Percentiles rank a stretch among this genome's conserved stretches.
These are phyloP conservation scores for Aphanomyces stellatus DNA, from an alignment of 352 stramenopile genomes.

Conservation along the genomic window DNA sequence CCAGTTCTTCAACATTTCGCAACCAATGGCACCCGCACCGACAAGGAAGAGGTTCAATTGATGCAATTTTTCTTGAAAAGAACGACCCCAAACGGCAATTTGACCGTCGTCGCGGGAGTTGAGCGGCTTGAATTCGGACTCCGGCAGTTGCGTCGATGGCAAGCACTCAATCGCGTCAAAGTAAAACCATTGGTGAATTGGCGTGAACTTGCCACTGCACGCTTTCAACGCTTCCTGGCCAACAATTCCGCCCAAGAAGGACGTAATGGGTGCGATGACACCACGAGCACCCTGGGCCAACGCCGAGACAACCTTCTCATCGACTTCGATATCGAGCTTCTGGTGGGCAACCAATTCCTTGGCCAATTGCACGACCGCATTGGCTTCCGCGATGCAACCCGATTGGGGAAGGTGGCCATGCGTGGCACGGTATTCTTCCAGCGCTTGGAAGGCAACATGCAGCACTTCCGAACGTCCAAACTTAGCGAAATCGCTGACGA, in stretches of 20 bases:
- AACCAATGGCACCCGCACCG: constrained; percentile 98
- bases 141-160: constrained; percentile 49
- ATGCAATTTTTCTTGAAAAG: constrained; percentile 73
- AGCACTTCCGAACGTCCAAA: constrained; percentile 87
- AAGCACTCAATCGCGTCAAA: constrained; percentile 97
- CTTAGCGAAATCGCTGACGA: constrained; percentile 98
- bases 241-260: constrained; percentile 95
- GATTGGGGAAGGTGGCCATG: constrained; percentile 76
- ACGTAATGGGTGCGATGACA: constrained; percentile 94
- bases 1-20: constrained; percentile 99
- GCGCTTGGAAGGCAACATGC: constrained; percentile 83
- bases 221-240: constrained; percentile 98
- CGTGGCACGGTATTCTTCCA: constrained; percentile 82
- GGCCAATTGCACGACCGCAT: constrained; percentile 80
- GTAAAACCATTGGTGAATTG: constrained; percentile 99
- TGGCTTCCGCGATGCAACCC: constrained; percentile 72
- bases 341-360: constrained; percentile 65
- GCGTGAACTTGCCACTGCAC: constrained; percentile 98
- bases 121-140: constrained; percentile 45
- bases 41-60: constrained; percentile 95
- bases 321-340: constrained; percentile 46
- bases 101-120: constrained; percentile 91
- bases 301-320: constrained; percentile 59
- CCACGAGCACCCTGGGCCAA: constrained; percentile 84
- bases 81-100: constrained; percentile 84